Conservation (phyloP, 2,329 filamentous ascomycete genomes). For the Botrytis cinerea region DNA sequence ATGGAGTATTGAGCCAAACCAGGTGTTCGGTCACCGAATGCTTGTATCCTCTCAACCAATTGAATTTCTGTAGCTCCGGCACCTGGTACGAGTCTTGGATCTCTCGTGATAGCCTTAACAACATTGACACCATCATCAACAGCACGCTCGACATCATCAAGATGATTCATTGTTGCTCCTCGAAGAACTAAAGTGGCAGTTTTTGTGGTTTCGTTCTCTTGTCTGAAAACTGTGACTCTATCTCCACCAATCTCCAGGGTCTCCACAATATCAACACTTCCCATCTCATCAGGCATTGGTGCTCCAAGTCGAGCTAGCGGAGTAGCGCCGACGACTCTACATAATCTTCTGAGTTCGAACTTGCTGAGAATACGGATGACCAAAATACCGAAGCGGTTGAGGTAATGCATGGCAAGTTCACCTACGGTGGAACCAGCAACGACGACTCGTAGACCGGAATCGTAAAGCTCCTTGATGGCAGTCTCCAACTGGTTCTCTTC, state of each 20-base stretch:
- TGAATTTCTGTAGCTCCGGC: conserved; percentile 94
- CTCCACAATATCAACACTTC: conserved; percentile 89
- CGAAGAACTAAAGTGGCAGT: conserved; percentile 93
- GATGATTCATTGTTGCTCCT: conserved; percentile 95
- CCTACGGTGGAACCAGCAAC: conserved; percentile 92
- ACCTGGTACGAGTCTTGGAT: conserved; percentile 86
- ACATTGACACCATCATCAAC: conserved; percentile 98
- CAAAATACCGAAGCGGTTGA: conserved; percentile 95
- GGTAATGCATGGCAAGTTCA: conserved; percentile 94
- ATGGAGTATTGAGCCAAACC: conserved; percentile 95
- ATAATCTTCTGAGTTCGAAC: conserved; percentile 92
- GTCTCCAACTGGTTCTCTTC: conserved; percentile 91
- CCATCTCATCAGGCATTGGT: conserved; percentile 99
- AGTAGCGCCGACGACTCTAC: conserved; percentile 93
- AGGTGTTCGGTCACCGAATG: conserved; percentile 87
- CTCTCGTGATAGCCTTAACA: conserved; percentile 95
- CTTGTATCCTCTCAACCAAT: conserved; percentile 87
- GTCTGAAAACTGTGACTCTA: conserved; percentile 96
- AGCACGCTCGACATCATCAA: conserved; percentile 94
- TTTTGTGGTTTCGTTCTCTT: conserved; percentile 88
- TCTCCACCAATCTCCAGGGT: conserved; percentile 97
- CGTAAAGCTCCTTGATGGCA: conserved; percentile 91
- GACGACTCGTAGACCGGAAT: conserved; percentile 88
- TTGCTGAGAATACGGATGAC: conserved; percentile 97
- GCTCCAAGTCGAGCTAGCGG: conserved; percentile 94